phyloP scores from a whole-genome alignment of 805 yeast genomes.

The Nakazawaea populi region DNA sequence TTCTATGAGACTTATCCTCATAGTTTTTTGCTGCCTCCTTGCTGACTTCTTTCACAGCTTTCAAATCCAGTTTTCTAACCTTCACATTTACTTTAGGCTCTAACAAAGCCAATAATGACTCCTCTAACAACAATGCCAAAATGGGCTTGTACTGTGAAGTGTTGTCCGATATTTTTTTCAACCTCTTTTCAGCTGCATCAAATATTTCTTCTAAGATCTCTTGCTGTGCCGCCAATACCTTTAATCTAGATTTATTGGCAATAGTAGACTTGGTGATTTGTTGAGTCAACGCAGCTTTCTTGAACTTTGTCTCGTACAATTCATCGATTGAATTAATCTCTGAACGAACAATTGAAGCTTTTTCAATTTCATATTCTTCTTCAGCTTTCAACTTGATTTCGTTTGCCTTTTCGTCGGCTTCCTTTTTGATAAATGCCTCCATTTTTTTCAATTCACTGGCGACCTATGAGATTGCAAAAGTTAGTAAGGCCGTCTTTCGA shows the following conservation, averaged over 20 bases:
- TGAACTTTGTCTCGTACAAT: constrained; percentile 71
- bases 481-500: neutral
- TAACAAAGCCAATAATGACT: constrained; percentile 64
- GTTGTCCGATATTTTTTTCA: constrained; percentile 53
- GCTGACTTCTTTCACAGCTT: constrained; percentile 53
- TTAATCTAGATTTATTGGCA: constrained; percentile 91
- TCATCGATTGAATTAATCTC: constrained; percentile 88
- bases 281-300: constrained; percentile 88
- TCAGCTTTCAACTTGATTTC: constrained; percentile 95
- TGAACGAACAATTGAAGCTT: constrained; percentile 88
- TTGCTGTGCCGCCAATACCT: constrained; percentile 82
- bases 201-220: constrained; percentile 71
- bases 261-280: constrained; percentile 94
- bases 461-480: constrained; percentile 43
- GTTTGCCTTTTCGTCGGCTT: constrained; percentile 97
- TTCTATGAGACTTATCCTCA: constrained; percentile 53
- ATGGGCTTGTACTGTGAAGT: constrained; percentile 58
- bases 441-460: constrained; percentile 93
- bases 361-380: constrained; percentile 97
- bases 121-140: constrained; percentile 74
- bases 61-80: constrained; percentile 63
- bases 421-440: constrained; percentile 98
- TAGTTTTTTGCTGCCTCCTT: constrained; percentile 58
- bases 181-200: constrained; percentile 57
- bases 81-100: constrained; percentile 61